phyloP scores from a whole-genome alignment of 805 yeast species.

The Teunomyces lycoperdinae region DNA sequence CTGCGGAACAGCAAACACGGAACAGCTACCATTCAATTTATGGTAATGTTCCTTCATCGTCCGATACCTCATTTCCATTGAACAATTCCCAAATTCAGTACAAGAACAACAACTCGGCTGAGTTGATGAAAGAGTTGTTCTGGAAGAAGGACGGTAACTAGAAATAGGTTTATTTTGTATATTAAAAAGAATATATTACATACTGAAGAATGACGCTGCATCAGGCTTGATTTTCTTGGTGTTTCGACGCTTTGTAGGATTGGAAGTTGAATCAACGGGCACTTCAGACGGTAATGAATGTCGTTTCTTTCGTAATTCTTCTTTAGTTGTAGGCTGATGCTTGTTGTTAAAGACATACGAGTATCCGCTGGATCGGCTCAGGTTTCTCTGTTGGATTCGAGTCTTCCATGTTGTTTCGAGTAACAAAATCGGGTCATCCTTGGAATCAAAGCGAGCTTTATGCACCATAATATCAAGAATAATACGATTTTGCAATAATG shows the following conservation, averaged over 20 bases:
- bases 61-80: slow-evolving; percentile 1
- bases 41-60: slow-evolving; percentile 3
- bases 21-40: slow-evolving; percentile 15
- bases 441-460: background rate
- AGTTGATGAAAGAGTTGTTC: slow-evolving; percentile 7
- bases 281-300: background rate
- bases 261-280: background rate
- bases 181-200: slow-evolving; percentile 6
- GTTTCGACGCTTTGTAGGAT: background rate
- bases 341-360: slow-evolving; percentile 1
- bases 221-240: slow-evolving; percentile 10
- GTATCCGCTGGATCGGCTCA: background rate
- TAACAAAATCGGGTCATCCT: background rate
- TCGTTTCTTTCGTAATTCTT: background rate
- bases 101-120: slow-evolving; percentile 6
- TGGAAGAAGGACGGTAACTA: slow-evolving; percentile 7
- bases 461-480: slow-evolving; percentile 2
- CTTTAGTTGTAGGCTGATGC: background rate
- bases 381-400: background rate
- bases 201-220: slow-evolving; percentile 17
- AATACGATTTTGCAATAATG: background rate
- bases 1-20: background rate
- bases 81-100: background rate
- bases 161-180: background rate
- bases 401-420: slow-evolving; percentile 4